A percentile compares a stretch with the other conserved stretches of the same genome.
Evolutionary conservation across 2,329 filamentous ascomycete species (phyloP).

Genomic region (Phoma sp.): DNA sequence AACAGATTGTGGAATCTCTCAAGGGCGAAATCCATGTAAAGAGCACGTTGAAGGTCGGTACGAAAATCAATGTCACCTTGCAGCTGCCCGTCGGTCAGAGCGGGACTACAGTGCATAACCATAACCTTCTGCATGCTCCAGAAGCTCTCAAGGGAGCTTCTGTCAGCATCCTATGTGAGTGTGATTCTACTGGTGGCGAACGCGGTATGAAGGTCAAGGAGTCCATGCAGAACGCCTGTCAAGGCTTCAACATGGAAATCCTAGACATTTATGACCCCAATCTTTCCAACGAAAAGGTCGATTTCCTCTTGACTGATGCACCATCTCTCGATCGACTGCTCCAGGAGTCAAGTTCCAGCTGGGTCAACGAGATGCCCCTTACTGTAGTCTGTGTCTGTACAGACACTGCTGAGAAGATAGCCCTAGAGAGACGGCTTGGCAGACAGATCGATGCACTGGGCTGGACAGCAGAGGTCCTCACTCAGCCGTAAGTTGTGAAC

Average conservation of each 20-base stretch:
- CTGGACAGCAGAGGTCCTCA: constrained; percentile 35
- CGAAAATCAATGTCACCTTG: constrained; percentile 33
- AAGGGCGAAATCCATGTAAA: constrained; percentile 42
- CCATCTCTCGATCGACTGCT: constrained; percentile 32
- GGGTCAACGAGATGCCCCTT: constrained; percentile 23
- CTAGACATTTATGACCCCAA: constrained; percentile 19
- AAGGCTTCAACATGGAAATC: constrained; percentile 33
- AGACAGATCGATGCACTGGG: constrained; percentile 32
- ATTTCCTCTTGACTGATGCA: constrained; percentile 38
- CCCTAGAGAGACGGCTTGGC: constrained; percentile 28
- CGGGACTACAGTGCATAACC: constrained; percentile 19
- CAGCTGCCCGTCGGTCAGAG: constrained; percentile 26
- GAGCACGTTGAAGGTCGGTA: constrained; percentile 37
- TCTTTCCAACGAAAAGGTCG: constrained; percentile 19
- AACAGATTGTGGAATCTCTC: constrained; percentile 43
- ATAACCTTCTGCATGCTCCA: constrained; percentile 22
- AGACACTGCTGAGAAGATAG: constrained; percentile 36
- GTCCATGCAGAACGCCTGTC: constrained; percentile 34
- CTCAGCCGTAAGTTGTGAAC: constrained; percentile 32
- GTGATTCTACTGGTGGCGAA: constrained; percentile 26
- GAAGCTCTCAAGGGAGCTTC: constrained; percentile 25
- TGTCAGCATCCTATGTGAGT: constrained; percentile 32
- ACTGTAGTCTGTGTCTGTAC: constrained; percentile 39
- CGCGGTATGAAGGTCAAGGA: constrained; percentile 35
- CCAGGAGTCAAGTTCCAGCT: constrained; percentile 19